Base-by-base conservation (phyloP, 768 basidiomycete genomes). In the Agaricus subrufescens region DNA sequence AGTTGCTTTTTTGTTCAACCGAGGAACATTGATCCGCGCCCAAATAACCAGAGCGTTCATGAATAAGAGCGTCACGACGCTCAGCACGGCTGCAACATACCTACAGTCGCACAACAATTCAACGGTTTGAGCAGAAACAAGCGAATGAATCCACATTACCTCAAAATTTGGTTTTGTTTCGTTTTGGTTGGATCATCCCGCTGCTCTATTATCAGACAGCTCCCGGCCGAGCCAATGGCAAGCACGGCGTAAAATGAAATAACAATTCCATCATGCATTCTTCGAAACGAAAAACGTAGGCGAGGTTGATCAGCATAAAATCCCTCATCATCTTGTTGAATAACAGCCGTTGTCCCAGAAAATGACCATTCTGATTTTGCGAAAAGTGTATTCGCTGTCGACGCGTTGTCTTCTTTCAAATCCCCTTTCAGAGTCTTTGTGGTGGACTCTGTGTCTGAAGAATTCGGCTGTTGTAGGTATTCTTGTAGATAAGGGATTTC, bases 241-340 rank as follows among this genome's bases (percentile, higher is more conserved):
- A 64, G 54, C 10, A 65, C 65, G 5, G 52, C 60, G 19, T 69
- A 29, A 50, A 65, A 68, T 7, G 60, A 37, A 2, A 69, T 23
- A 4, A 37, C 37, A 9, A 65, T 60, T 6, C 50, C 57, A 46
- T 65, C 64, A 27, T 60, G 58, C 50, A 67, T 65, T 26, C 68
- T 65, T 44, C 72, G 70, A 59, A 67, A 67, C 62, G 65, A 63
- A 39, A 60, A 63, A 10, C 71, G 65, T 34, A 61, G 60, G 5
- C 61, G 60, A 9, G 69, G 68, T 29, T 69, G 62, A 42, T 70
- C 71, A 2, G 37, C 59, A 11, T 54, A 45, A n/a, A 19, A 15
- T 4, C 48, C 53, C 37, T 47, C 53, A 2, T 11, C 7, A n/a
- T 48, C 46, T 11, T 54, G 37, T 19, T 31, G 34, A n/a, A 54